Conservation (phyloP, 2,329 filamentous ascomycete species). For the Pezicula carpinea region DNA sequence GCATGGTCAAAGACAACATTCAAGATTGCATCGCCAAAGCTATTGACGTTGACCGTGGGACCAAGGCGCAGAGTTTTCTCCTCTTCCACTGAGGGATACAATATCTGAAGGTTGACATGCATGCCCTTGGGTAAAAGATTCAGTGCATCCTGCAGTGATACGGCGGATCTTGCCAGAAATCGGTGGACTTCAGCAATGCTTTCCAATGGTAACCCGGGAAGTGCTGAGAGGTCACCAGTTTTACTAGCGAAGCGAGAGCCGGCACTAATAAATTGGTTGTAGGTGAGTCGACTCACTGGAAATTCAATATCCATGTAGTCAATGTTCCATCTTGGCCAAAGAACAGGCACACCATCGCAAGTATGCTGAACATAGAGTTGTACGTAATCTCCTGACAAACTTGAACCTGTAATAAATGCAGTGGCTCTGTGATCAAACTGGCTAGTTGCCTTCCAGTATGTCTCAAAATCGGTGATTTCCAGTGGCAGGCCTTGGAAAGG, state of each 20-base stretch:
- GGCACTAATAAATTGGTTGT: constrained; percentile 59
- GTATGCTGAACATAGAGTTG: constrained; percentile 90
- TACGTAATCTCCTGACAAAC: constrained; percentile 91
- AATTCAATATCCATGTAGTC: constrained; percentile 72
- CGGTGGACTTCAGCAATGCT: constrained; percentile 65
- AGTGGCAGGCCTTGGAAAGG: constrained; percentile 88
- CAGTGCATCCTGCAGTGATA: constrained; percentile 76
- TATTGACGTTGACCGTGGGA: constrained; percentile 77
- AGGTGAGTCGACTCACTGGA: constrained; percentile 73
- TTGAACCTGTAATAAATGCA: constrained; percentile 89
- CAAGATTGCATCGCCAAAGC: constrained; percentile 78
- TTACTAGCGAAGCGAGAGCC: constrained; percentile 26
- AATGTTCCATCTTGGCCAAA: constrained; percentile 83
- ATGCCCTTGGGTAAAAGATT: constrained; percentile 70
- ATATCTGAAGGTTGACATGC: constrained; percentile 85
- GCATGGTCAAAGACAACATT: constrained; percentile 89
- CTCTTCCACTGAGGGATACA: constrained; percentile 76
- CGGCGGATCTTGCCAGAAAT: constrained; percentile 68
- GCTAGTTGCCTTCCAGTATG: constrained; percentile 98
- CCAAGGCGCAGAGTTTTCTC: constrained; percentile 66
- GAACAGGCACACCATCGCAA: constrained; percentile 76
- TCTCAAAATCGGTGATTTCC: constrained; percentile 97
- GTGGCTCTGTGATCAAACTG: constrained; percentile 82
- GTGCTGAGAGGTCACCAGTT: constrained; percentile 34
- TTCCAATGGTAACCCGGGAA: constrained; percentile 43